Base-by-base conservation (phyloP, 352 stramenopile species). In the Phytophthora constricta region DNA sequence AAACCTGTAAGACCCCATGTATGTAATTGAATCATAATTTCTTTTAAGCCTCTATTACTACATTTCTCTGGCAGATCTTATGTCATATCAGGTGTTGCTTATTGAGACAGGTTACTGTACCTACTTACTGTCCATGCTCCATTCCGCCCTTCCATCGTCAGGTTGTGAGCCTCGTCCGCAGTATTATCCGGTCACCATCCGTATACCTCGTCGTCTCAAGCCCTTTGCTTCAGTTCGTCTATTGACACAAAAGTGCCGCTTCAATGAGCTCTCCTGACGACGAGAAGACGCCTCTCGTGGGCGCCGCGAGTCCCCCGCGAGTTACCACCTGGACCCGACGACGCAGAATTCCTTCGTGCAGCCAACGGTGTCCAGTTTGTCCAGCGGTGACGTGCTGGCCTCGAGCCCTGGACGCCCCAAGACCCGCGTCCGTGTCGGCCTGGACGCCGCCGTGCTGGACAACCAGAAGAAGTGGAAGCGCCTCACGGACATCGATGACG, bases 391-490 rank as follows among this genome's bases (percentile, higher is more conserved):
- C 19, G 27, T 58, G 11, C 17, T 48, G 8, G 20, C 41, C 4
- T 49, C 52, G 13, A 68, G 62, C 25, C 70, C 71, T 17, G 54
- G 52, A 13, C 58, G 73, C 49, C 66, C 54, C 7, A 73, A 70
- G 34, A 62, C 58, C 1, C 78, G 74, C 28, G 68, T 89, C 26
- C 82, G 82, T 50, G 80, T 90, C 11, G 82, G 82, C 4, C 70
- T 93, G 10, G 86, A 92, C 49, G 79, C 76, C 33, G 82, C 80
- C 2, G 78, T 93, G 0, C 63, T 91, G 49, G 80, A 93, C 54
- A 90, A 90, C 56, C 87, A 93, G 68, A 82, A 88, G 58, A 95
- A 95, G 68, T 95, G 87, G 87, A 92, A 91, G 69, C 80, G 74
- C 0, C 70, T 95, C 13, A 74, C 75, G 17, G 84, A 95, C 42